Conservation (phyloP, 2,329 filamentous ascomycete species). For the Fonsecaea pugnacius region DNA sequence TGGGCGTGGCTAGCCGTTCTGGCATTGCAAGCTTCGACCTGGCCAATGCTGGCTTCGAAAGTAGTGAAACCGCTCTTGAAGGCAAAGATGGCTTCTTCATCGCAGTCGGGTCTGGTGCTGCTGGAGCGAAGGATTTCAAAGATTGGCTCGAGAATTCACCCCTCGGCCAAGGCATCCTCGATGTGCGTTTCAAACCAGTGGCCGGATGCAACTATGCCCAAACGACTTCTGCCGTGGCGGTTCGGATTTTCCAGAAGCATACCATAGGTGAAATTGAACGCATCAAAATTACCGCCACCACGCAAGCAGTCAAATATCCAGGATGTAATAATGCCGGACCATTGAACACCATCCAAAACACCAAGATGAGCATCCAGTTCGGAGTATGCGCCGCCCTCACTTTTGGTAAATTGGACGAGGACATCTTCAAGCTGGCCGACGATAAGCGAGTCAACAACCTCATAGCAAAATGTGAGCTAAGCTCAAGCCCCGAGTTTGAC, state of each 20-base stretch:
- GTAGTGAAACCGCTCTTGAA: conserved; percentile 21
- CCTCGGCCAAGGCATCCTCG: conserved; percentile 21
- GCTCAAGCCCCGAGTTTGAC: conserved; percentile 13
- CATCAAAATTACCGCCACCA: conserved; percentile 18
- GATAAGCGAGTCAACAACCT: conserved; percentile 10
- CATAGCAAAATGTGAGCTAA: conserved; percentile 11
- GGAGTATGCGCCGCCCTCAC: conserved; percentile 18
- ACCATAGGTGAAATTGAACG: background rate
- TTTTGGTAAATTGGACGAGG: conserved; percentile 19
- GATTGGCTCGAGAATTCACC: conserved; percentile 3
- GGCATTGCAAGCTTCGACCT: conserved; percentile 24
- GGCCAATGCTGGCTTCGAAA: conserved; percentile 20
- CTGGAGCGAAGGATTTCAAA: conserved; percentile 9
- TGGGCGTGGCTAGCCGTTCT: conserved; percentile 17
- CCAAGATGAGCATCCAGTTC: conserved; percentile 27
- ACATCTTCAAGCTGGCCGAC: conserved; percentile 7
- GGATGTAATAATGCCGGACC: conserved; percentile 24
- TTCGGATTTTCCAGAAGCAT: conserved; percentile 14
- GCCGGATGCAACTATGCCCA: conserved; percentile 28
- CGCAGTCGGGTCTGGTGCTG: conserved; percentile 10
- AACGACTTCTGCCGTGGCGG: conserved; percentile 18
- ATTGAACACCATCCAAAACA: conserved; percentile 21
- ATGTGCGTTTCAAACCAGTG: conserved; percentile 25
- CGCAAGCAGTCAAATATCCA: conserved; percentile 22
- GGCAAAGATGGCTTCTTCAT: conserved; percentile 27